Base-by-base conservation (phyloP, 148 eudicot genomes). In the Cornus florida region DNA sequence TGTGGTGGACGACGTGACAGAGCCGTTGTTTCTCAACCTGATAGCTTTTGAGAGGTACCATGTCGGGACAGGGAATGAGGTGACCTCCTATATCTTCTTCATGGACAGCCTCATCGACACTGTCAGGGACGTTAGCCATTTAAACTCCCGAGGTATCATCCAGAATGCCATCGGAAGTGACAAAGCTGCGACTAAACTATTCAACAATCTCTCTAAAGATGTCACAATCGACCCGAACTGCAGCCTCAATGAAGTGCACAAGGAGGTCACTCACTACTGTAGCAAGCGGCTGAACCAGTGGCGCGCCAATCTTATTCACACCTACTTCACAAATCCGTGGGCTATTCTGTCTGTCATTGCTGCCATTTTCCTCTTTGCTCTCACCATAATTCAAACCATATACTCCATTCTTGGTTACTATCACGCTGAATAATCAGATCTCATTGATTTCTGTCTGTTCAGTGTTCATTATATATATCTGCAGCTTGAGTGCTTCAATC, bases 101-200 rank as follows among this genome's bases (percentile, higher is more conserved):
- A 87, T 87, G 88, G 88, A 85, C 77, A 81, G 73, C 74, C 83
- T 87, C 23, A 83, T 87, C 19, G 83, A 85, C 59, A 75, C 39
- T 13, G 86, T 81, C 24, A 22, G 16, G 23, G 90, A 87, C 46
- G 83, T 87, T 11, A 83, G 81, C 72, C 88, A 85, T 16, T 74
- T 87, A 13, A 77, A 79, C 41, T 73, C 77, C 1, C 19, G 60
- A 24, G 7, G 86, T 20, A 81, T 87, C 31, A 85, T 87, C 10
- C 75, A 79, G 43, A 87, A 83, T 50, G 84, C 83, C 3, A 59
- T 85, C 3, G 88, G 88, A 2, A 85, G 90, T 12, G 90, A 87
- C 72, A 81, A 83, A 59, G 86, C 88, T 3, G 88, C 70, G 2
- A 86, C 83, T 5, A 73, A 78, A 1, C 32, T 87, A 10, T 87